Evolutionary conservation across 129 eudicot genomes (phyloP), one percentile per base, ranked within the genome.

Genomic region (Gnaphalium uliginosum): DNA sequence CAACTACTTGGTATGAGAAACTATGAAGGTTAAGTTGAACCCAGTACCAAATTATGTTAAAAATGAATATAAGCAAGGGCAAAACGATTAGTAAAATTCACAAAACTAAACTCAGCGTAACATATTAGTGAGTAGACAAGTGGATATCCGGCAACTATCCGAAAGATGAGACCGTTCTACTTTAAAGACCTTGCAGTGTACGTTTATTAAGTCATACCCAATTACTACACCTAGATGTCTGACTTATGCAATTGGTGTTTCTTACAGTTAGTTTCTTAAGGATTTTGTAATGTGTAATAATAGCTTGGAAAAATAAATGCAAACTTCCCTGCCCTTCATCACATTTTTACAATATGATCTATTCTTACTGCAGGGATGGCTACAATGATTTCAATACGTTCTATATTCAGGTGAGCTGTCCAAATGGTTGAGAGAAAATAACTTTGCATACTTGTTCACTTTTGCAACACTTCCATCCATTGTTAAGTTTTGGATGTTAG

Each of bases 341-440:
- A 61, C 21, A 3, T 26, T 27, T 62, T 27, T 17, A 27, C 21
- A 62, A 4, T 62, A 24, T 23, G 22, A 62, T 13, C 39, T 62
- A 26, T 62, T 30, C 33, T 62, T 62, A 18, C 39, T 62, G 67
- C 67, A 62, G 67, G 39, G 67, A 62, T 62, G 67, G 67, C 39
- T 62, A 26, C 39, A 62, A 62, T 14, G 67, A 62, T 62, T 62
- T 62, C 67, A 62, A 62, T 62, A 62, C 67, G 0, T 62, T 62
- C 39, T 62, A 62, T 30, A 9, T 62, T 17, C 67, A 62, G 67
- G 67, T 73, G 27, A 59, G 59, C 26, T 60, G 76, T 41, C 73
- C 23, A 15, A 57, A 46, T 73, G 60, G 29, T 54, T 23, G 66
- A 62, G 27, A 48, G 46, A 46, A 71, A 24, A 56, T 60, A 59